Base-by-base conservation (phyloP, 495 filamentous ascomycete species). In the Clohesyomyces aquaticus region DNA sequence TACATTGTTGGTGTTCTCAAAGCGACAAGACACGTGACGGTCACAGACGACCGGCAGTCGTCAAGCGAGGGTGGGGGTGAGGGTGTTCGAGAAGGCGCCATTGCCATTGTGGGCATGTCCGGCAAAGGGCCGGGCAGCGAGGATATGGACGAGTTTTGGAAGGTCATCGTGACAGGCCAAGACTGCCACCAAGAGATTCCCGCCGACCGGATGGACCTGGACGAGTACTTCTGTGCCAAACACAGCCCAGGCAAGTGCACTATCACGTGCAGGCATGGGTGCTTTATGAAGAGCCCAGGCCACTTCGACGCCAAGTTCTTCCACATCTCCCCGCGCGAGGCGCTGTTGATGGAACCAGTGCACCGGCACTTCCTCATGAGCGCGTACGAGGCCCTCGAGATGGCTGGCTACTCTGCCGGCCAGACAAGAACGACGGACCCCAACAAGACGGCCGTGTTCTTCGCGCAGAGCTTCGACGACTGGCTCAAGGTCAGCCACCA, bases 341-440 rank as follows among this genome's bases (percentile, higher is more conserved):
- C 45, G 8, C 11, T 21, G 11, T 11, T 12, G 4, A 18, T n/a
- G 16, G 6, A 51, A 19, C 47, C 47, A n/a, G 16, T 8, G 16
- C 47, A 51, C 11, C 47, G 47, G 2, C 23, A 25, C 6, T 12
- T 22, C 3, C 12, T 51, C 21, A 22, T 18, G 8, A 22, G 14
- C 21, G 47, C 19, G 21, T 51, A 51, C 62, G 76, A 78, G 53
- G 75, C 69, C 8, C 65, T 79, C 18, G 76, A 79, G 57, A 59
- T 55, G 22, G 72, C 75, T 28, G 76, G 77, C 67, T 73, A 9
- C 35, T 57, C 35, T 69, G 72, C 23, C 28, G n/a, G n/a, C 52
- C 22, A 71, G 72, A 11, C 68, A 66, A 29, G n/a, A n/a, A n/a
- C n/a, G n/a, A n/a, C n/a, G n/a, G n/a, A n/a, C n/a, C n/a, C n/a